These are phyloP conservation scores for Venturia asperata DNA, from an alignment of 2,329 filamentous ascomycete species.

Conservation along the genomic window DNA sequence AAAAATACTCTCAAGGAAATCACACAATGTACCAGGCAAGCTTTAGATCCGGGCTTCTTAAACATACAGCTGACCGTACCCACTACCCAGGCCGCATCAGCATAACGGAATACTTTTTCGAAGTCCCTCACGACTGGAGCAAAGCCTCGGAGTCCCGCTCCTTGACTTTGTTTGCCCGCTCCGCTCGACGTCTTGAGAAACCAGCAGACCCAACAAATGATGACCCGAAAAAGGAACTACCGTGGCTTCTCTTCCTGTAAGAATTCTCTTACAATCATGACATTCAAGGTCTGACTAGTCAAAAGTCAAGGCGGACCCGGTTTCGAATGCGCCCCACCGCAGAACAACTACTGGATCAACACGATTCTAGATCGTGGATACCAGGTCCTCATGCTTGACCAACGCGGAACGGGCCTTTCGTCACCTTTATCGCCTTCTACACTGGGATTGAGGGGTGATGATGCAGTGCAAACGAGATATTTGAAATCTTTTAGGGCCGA, in stretches of 20 bases:
- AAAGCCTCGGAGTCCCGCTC: slow-evolving; percentile 49
- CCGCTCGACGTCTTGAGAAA: slow-evolving; percentile 48
- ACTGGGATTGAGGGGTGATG: slow-evolving; percentile 55
- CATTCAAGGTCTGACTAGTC: not conserved
- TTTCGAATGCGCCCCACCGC: slow-evolving; percentile 66
- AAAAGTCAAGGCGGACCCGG: slow-evolving; percentile 69
- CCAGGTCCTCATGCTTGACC: slow-evolving; percentile 77
- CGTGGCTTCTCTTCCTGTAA: slow-evolving; percentile 62
- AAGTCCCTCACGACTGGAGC: slow-evolving; percentile 73
- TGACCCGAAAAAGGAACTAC: slow-evolving; percentile 43
- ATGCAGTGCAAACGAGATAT: slow-evolving; percentile 67
- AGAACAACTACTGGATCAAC: slow-evolving; percentile 64
- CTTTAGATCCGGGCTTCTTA: too few species aligned
- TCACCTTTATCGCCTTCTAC: slow-evolving; percentile 69
- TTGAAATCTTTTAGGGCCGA: slow-evolving; percentile 82
- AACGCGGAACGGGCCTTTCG: slow-evolving; percentile 81
- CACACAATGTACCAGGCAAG: slow-evolving; percentile 19
- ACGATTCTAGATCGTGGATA: slow-evolving; percentile 72
- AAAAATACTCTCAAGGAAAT: slow-evolving; percentile 12
- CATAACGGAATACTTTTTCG: slow-evolving; percentile 77
- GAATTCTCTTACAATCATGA: not conserved
- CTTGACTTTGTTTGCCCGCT: slow-evolving; percentile 72
- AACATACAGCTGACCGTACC: not conserved
- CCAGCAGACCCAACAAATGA: slow-evolving; percentile 41
- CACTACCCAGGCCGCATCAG: slow-evolving; percentile 56